Conservation (phyloP, 2,329 filamentous ascomycete species). For the Fusarium sp. region DNA sequence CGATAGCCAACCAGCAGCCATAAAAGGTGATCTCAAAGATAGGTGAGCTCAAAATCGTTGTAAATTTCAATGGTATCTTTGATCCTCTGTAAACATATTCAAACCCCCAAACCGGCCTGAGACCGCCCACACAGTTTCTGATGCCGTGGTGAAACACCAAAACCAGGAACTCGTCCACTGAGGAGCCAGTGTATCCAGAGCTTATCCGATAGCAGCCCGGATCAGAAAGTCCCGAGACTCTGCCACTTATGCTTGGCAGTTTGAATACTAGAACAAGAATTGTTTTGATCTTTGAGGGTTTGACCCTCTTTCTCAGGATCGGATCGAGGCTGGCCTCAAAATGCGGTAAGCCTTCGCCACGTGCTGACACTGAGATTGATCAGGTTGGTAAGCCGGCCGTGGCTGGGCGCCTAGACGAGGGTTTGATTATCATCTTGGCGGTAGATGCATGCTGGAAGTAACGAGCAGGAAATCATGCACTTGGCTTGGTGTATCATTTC, state of each 20-base stretch:
- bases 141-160: constrained; percentile 35
- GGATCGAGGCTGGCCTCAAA: constrained; percentile 28
- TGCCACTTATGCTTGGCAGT: constrained; percentile 21
- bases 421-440: constrained; percentile 35
- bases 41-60: neutral
- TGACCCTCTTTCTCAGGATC: constrained; percentile 28
- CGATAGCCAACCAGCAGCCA: neutral
- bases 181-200: constrained; percentile 17
- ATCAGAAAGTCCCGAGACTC: constrained; percentile 14
- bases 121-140: constrained; percentile 23
- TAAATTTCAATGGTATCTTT: constrained; percentile 26
- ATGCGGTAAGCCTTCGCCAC: constrained; percentile 15
- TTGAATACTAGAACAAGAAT: constrained; percentile 13
- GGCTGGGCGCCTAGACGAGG: constrained; percentile 24
- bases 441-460: constrained; percentile 9
- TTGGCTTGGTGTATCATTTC: constrained; percentile 55
- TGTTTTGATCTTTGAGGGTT: constrained; percentile 21
- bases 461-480: constrained; percentile 18
- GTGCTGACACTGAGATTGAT: constrained; percentile 23
- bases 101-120: constrained; percentile 18
- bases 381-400: constrained; percentile 15
- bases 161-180: constrained; percentile 18
- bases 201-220: constrained; percentile 29
- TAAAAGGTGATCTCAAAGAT: neutral
- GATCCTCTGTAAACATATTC: constrained; percentile 1